phyloP scores from a whole-genome alignment of 108 stramenopile genomes.

The Mediolabrus comicus region DNA sequence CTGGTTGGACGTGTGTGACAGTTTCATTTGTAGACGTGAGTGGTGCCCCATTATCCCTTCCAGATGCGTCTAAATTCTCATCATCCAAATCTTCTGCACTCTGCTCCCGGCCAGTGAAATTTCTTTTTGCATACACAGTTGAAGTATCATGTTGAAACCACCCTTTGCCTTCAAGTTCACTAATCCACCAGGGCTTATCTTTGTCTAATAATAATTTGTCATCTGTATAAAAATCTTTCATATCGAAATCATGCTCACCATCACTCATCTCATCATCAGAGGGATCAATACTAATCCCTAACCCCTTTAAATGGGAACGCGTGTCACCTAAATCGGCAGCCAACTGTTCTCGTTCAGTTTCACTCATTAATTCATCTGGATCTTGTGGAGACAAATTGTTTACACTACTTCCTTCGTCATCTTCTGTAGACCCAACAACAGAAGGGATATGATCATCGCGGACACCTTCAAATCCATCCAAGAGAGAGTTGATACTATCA shows the following conservation, averaged over 20 bases:
- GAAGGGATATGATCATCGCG: neutral
- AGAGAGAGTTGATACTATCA: slow-evolving; percentile 20
- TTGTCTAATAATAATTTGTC: slow-evolving; percentile 1
- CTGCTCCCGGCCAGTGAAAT: neutral
- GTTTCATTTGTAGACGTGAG: neutral
- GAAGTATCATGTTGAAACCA: slow-evolving; percentile 44
- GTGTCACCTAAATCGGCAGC: slow-evolving; percentile 13
- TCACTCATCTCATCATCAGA: slow-evolving; percentile 2
- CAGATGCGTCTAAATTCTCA: slow-evolving; percentile 1
- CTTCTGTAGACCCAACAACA: neutral
- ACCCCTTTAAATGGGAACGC: slow-evolving; percentile 6
- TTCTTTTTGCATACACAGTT: slow-evolving; percentile 15
- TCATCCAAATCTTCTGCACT: neutral
- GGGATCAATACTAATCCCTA: slow-evolving; percentile 14
- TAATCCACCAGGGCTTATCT: slow-evolving; percentile 38
- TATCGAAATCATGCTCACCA: neutral
- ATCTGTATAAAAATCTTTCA: neutral
- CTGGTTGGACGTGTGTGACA: neutral
- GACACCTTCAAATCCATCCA: slow-evolving; percentile 3
- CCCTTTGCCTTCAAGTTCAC: slow-evolving; percentile 33
- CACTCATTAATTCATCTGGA: neutral
- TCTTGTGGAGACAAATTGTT: slow-evolving; percentile 7
- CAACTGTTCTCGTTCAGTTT: slow-evolving; percentile 8
- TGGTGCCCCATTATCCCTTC: slow-evolving; percentile 3
- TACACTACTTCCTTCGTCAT: neutral